These are phyloP conservation scores for Teratosphaeria zuluensis DNA, from an alignment of 2,329 filamentous ascomycete species.

Conservation along the genomic window DNA sequence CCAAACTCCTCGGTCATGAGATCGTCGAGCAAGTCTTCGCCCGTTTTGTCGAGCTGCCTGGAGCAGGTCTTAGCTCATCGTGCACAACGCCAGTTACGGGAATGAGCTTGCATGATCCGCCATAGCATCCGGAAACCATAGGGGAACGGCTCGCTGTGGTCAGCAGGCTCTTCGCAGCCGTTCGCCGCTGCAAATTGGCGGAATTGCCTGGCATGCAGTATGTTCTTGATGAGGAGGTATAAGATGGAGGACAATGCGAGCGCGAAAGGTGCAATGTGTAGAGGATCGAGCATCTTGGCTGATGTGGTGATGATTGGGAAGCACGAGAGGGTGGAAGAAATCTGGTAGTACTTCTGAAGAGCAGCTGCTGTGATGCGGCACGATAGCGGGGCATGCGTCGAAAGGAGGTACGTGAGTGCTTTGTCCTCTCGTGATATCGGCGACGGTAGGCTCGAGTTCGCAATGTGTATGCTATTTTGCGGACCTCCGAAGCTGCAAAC, in stretches of 20 bases:
- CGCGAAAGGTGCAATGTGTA: not conserved
- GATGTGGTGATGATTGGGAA: not conserved
- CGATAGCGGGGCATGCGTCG: not conserved
- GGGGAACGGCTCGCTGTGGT: not conserved
- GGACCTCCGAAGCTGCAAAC: not conserved
- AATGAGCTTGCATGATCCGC: not conserved
- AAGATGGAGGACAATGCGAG: not conserved
- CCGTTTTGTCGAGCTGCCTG: constrained; percentile 1
- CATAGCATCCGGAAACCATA: not conserved
- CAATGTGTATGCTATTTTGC: not conserved
- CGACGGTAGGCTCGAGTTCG: not conserved
- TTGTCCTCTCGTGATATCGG: not conserved
- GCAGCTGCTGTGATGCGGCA: not conserved
- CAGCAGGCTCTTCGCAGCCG: not conserved
- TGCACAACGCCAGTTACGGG: not conserved
- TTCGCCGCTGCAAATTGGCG: not conserved
- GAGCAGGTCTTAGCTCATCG: not conserved
- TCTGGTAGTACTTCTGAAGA: not conserved
- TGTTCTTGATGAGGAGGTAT: not conserved
- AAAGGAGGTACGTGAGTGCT: not conserved
- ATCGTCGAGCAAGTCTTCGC: constrained; percentile 15
- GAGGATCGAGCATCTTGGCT: not conserved
- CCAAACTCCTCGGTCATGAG: constrained; percentile 7
- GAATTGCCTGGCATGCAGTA: not conserved
- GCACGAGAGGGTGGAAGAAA: not conserved